Conservation (phyloP, 257 asterid species). For the Cordia subcordata region DNA sequence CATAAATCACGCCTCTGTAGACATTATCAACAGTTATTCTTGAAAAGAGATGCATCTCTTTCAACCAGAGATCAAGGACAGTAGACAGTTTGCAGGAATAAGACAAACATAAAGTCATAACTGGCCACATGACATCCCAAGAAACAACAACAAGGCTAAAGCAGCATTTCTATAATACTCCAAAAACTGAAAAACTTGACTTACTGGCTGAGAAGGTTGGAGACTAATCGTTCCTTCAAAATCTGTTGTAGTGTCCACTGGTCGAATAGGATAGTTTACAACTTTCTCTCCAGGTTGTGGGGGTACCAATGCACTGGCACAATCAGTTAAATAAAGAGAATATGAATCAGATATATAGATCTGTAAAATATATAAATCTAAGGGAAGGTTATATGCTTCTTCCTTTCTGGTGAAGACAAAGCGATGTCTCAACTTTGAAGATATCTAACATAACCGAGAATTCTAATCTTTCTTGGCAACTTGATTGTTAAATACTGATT, state of each 20-base stretch:
- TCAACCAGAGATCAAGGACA: too few relatives aligned
- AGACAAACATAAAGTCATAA: slow-evolving; percentile 12
- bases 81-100: not conserved
- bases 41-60: too few relatives aligned
- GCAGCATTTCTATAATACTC: slow-evolving; percentile 7
- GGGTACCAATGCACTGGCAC: slow-evolving; percentile 49
- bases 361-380: not conserved
- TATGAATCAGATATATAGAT: too few relatives aligned
- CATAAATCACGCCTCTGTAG: too few relatives aligned
- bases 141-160: slow-evolving; percentile 8
- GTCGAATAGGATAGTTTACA: slow-evolving; percentile 85
- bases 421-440: too few relatives aligned
- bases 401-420: too few relatives aligned
- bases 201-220: slow-evolving; percentile 88
- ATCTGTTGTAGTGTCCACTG: slow-evolving; percentile 87
- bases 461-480: too few relatives aligned
- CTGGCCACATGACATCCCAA: slow-evolving; percentile 7
- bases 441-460: too few relatives aligned
- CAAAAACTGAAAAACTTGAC: slow-evolving; percentile 21
- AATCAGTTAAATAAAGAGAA: not conserved
- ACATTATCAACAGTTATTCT: too few relatives aligned
- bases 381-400: too few relatives aligned
- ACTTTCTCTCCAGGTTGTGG: slow-evolving; percentile 93
- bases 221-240: slow-evolving; percentile 95
- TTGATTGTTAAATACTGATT: too few relatives aligned